Percentiles rank a stretch among this genome's conserved stretches.
These are phyloP conservation scores for Monilinia fructicola DNA, from an alignment of 2,329 filamentous ascomycete genomes.

Conservation along the genomic window DNA sequence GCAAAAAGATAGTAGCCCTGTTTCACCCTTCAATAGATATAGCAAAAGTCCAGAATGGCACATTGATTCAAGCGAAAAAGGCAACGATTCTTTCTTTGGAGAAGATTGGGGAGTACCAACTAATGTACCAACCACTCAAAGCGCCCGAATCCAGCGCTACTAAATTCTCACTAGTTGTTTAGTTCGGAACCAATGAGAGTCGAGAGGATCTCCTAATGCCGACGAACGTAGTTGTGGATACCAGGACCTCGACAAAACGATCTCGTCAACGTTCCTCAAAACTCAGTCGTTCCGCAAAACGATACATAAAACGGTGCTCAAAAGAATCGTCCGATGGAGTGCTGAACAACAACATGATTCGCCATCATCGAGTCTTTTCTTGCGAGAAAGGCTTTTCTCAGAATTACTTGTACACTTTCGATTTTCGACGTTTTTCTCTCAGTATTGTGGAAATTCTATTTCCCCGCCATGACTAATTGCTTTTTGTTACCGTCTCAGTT, in stretches of 20 bases:
- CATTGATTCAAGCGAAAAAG: slow-evolving; percentile 35
- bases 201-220: background rate
- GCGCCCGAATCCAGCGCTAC: background rate
- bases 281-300: background rate
- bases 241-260: background rate
- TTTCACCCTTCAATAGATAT: slow-evolving; percentile 32
- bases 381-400: slow-evolving; percentile 2
- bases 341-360: background rate
- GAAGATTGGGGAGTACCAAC: slow-evolving; percentile 35
- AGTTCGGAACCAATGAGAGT: background rate
- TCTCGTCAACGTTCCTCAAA: background rate
- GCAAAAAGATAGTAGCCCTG: slow-evolving; percentile 25
- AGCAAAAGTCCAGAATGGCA: slow-evolving; percentile 28
- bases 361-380: background rate
- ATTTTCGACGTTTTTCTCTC: slow-evolving; percentile 13
- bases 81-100: slow-evolving; percentile 37
- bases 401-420: slow-evolving; percentile 14
- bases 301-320: background rate
- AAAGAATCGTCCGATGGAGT: background rate
- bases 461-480: slow-evolving; percentile 4
- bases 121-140: background rate
- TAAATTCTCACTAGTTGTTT: background rate
- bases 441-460: slow-evolving; percentile 16
- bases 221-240: background rate
- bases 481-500: background rate